Percentiles rank a stretch among this genome's conserved stretches.
These are phyloP conservation scores for Rubroshorea leprosula DNA, from an alignment of 345 rosid genomes.

Conservation along the genomic window DNA sequence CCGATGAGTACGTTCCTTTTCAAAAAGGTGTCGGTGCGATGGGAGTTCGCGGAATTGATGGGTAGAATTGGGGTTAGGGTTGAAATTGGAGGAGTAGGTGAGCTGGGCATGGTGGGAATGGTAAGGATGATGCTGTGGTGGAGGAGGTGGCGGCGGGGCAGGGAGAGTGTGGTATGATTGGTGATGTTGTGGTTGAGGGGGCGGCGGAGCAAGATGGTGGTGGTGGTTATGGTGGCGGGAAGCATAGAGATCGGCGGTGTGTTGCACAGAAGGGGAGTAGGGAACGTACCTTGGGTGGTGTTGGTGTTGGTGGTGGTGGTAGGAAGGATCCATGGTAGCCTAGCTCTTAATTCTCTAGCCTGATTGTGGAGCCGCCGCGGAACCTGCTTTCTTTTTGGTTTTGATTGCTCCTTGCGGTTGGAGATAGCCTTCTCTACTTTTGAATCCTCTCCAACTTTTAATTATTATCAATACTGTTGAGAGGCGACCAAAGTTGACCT, in stretches of 20 bases:
- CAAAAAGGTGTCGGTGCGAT: constrained; percentile 19
- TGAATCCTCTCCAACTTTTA: neutral
- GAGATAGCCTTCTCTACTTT: neutral
- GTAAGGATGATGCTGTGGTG: constrained; percentile 21
- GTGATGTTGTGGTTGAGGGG: constrained; percentile 15
- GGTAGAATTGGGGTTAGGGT: constrained; percentile 15
- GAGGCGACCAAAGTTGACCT: no score
- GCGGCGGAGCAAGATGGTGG: constrained; percentile 20
- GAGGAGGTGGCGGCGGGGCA: constrained; percentile 18
- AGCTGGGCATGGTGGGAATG: constrained; percentile 31
- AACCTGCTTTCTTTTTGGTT: constrained; percentile 2
- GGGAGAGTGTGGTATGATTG: constrained; percentile 20
- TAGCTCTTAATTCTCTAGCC: neutral
- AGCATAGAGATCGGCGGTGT: constrained; percentile 17
- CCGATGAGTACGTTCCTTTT: constrained; percentile 16
- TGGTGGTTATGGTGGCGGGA: constrained; percentile 25
- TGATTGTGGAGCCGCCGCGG: neutral
- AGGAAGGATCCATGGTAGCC: constrained; percentile 45
- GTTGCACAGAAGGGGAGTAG: constrained; percentile 29
- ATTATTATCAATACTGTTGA: no score
- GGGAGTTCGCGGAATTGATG: constrained; percentile 21
- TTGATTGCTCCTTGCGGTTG: no score
- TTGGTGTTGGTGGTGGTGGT: constrained; percentile 27
- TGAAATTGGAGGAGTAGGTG: constrained; percentile 16
- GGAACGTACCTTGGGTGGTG: constrained; percentile 39